Conservation (phyloP, 2,329 filamentous ascomycete species). For the Orbilia brochopaga region DNA sequence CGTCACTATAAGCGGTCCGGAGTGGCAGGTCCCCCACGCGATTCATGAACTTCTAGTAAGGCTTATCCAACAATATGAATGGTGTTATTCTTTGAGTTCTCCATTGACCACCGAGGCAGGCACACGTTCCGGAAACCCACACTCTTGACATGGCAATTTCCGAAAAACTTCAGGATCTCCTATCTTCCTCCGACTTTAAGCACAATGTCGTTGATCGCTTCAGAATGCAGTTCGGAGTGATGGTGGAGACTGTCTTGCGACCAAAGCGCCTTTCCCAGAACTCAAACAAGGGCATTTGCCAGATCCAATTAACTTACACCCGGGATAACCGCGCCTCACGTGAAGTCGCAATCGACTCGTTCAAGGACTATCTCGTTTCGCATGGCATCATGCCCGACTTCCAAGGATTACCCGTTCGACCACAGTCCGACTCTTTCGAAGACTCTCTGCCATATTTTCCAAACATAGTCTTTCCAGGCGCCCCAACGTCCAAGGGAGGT, state of each 20-base stretch:
- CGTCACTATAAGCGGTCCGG: conserved; percentile 91
- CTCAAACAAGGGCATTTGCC: conserved; percentile 52
- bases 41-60: conserved; percentile 88
- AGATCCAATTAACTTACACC: conserved; percentile 81
- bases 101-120: conserved; percentile 62
- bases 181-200: conserved; percentile 80
- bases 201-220: conserved; percentile 81
- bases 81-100: too few species aligned
- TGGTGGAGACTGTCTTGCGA: conserved; percentile 75
- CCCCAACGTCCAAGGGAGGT: conserved; percentile 71
- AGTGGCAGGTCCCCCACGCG: conserved; percentile 97
- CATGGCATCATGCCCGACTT: conserved; percentile 87
- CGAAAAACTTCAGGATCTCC: conserved; percentile 76
- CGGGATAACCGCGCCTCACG: conserved; percentile 95
- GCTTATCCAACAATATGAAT: conserved; percentile 13
- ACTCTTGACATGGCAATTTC: conserved; percentile 83
- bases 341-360: conserved; percentile 92
- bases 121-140: conserved; percentile 96
- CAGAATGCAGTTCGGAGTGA: conserved; percentile 88
- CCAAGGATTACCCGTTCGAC: conserved; percentile 94
- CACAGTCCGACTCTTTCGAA: conserved; percentile 98
- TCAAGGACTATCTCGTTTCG: conserved; percentile 82
- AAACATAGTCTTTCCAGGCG: conserved; percentile 93
- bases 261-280: conserved; percentile 65
- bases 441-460: conserved; percentile 96